These are phyloP conservation scores for Solanum tarapatanum DNA, from an alignment of 257 asterid species.

Conservation along the genomic window DNA sequence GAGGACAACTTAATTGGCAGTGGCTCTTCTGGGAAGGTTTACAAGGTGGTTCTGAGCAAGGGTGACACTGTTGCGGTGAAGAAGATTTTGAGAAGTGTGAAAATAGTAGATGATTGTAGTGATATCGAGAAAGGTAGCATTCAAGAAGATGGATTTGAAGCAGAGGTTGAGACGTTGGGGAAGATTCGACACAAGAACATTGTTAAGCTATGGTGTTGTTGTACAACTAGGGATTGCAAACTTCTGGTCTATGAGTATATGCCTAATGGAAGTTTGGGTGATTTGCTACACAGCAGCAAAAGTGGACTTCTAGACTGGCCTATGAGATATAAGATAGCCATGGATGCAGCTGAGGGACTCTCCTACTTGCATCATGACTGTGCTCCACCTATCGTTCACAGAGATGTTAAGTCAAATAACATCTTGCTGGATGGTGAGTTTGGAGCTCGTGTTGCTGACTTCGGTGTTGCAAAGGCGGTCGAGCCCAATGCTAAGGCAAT, in stretches of 20 bases:
- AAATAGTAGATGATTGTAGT: conserved; percentile 29
- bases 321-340: conserved; percentile 61
- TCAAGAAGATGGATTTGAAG: conserved; percentile 49
- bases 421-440: conserved; percentile 65
- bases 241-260: conserved; percentile 90
- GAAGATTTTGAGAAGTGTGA: conserved; percentile 63
- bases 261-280: conserved; percentile 94
- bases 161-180: conserved; percentile 83
- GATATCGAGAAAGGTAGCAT: conserved; percentile 59
- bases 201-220: conserved; percentile 86
- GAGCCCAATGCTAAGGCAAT: conserved; percentile 48
- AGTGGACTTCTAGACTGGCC: conserved; percentile 82
- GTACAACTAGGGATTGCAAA: conserved; percentile 63
- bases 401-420: conserved; percentile 87
- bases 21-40: conserved; percentile 88
- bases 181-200: conserved; percentile 90
- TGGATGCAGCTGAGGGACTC: conserved; percentile 93
- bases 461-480: conserved; percentile 86
- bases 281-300: conserved; percentile 76
- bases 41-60: conserved; percentile 79
- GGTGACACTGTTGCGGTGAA: conserved; percentile 85
- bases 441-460: conserved; percentile 93
- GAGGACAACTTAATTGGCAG: conserved; percentile 93
- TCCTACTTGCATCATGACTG: conserved; percentile 90
- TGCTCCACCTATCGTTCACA: conserved; percentile 74